These are phyloP conservation scores for Stachybotrys elegans DNA, from an alignment of 2,329 filamentous ascomycete genomes.

Conservation along the genomic window DNA sequence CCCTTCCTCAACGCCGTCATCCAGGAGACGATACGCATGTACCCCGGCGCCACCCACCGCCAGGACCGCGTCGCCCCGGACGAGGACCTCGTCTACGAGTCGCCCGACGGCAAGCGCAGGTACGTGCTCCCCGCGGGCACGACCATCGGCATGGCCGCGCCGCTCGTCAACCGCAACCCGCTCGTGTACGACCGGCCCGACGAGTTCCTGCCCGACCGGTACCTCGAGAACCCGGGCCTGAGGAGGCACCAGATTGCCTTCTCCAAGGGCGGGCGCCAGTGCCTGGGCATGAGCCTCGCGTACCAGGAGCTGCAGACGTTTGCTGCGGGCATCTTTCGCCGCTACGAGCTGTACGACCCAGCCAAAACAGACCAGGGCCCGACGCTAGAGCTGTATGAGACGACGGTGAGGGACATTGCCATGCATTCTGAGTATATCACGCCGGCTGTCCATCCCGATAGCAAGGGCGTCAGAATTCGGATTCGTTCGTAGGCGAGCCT, in stretches of 20 bases:
- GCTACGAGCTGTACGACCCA: conserved; percentile 12
- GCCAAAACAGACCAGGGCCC: conserved; percentile 5
- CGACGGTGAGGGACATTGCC: conserved; percentile 9
- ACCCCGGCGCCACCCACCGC: conserved; percentile 27
- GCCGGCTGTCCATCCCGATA: conserved; percentile 7
- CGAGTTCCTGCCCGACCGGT: conserved; percentile 17
- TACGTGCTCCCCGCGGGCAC: conserved; percentile 24
- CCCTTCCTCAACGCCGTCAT: conserved; percentile 33
- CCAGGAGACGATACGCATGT: conserved; percentile 33
- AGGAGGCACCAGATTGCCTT: conserved; percentile 9
- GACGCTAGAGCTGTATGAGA: conserved; percentile 13
- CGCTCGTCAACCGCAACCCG: conserved; percentile 16
- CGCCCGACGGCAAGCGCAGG: conserved; percentile 10
- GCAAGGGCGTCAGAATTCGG: conserved; percentile 9
- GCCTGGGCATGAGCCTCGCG: conserved; percentile 14
- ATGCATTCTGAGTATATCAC: conserved; percentile 13
- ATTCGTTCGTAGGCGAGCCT: no score
- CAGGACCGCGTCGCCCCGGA: conserved; percentile 24
- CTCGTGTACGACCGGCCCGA: conserved; percentile 16
- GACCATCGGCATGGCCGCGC: conserved; percentile 32
- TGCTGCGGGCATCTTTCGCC: conserved; percentile 13
- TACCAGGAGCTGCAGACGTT: conserved; percentile 14
- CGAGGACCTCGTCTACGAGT: conserved; percentile 19
- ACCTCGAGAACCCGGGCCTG: conserved; percentile 10
- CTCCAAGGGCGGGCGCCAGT: conserved; percentile 12